Conservation (phyloP, 2,329 filamentous ascomycete species). For the Colletotrichum magnum region DNA sequence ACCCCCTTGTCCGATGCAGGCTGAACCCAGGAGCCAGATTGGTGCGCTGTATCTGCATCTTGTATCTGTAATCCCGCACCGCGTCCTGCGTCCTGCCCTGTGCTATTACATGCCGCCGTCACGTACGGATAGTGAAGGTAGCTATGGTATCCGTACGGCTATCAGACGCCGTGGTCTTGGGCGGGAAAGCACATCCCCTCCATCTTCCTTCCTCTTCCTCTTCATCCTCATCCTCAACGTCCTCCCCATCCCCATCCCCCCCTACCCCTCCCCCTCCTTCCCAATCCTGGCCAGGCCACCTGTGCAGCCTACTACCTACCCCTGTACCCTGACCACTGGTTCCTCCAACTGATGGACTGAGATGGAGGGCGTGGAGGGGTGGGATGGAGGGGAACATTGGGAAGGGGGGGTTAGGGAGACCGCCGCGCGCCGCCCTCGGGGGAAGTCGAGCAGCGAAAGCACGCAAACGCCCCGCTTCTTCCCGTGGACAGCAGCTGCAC, state of each 20-base stretch:
- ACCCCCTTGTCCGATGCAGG: slow-evolving; percentile 31
- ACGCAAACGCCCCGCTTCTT: slow-evolving; percentile 30
- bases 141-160: too few relatives aligned
- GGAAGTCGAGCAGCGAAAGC: slow-evolving; percentile 16
- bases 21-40: slow-evolving; percentile 21
- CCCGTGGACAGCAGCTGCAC: slow-evolving; percentile 18
- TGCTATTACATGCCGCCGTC: slow-evolving; percentile 4
- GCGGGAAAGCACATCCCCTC: too few relatives aligned
- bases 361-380: slow-evolving; percentile 36
- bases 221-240: too few relatives aligned
- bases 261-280: neutral
- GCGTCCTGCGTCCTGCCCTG: slow-evolving; percentile 28
- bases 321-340: slow-evolving; percentile 22
- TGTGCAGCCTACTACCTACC: slow-evolving; percentile 14
- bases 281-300: slow-evolving; percentile 22
- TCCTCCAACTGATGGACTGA: slow-evolving; percentile 33
- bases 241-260: neutral
- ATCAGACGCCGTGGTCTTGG: too few relatives aligned
- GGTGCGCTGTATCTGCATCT: slow-evolving; percentile 32
- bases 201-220: too few relatives aligned
- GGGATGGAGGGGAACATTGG: slow-evolving; percentile 22
- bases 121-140: slow-evolving; percentile 17
- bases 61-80: slow-evolving; percentile 27
- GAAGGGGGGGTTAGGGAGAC: slow-evolving; percentile 5
- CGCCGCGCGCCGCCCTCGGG: slow-evolving; percentile 34